Evolutionary conservation across 805 yeast genomes (phyloP).

Genomic region (Spathaspora passalidarum): DNA sequence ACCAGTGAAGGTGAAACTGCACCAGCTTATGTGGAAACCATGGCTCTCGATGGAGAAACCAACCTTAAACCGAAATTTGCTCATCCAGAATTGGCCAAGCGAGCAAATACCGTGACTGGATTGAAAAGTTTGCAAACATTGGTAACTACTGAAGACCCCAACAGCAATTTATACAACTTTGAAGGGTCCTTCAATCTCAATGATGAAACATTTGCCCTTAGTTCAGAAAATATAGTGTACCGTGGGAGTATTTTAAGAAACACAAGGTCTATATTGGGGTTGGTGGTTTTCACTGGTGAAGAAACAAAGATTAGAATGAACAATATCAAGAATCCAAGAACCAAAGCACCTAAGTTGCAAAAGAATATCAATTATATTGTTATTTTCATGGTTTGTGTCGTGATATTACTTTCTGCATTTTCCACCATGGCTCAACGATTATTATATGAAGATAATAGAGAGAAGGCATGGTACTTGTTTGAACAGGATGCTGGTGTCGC

Average conservation of each 20-base stretch:
- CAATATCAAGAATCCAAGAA: slow-evolving; percentile 83
- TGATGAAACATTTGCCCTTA: slow-evolving; percentile 52
- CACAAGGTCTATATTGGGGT: slow-evolving; percentile 69
- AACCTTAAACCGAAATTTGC: slow-evolving; percentile 77
- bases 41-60: slow-evolving; percentile 98
- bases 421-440: slow-evolving; percentile 78
- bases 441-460: slow-evolving; percentile 36
- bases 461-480: slow-evolving; percentile 66
- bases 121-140: slow-evolving; percentile 49
- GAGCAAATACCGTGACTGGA: slow-evolving; percentile 47
- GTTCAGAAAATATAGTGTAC: slow-evolving; percentile 79
- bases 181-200: slow-evolving; percentile 66
- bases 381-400: slow-evolving; percentile 82
- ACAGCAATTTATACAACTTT: slow-evolving; percentile 83
- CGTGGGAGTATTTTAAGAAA: slow-evolving; percentile 90
- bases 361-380: slow-evolving; percentile 79
- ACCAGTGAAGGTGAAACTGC: slow-evolving; percentile 59
- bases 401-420: slow-evolving; percentile 68
- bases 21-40: slow-evolving; percentile 80
- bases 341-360: slow-evolving; percentile 92
- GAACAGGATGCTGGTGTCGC: slow-evolving; percentile 79
- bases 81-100: slow-evolving; percentile 56
- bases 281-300: slow-evolving; percentile 91
- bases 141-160: slow-evolving; percentile 84
- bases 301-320: slow-evolving; percentile 96